Evolutionary conservation across 345 rosid species (phyloP).

Genomic region (Trapa bicornis): DNA sequence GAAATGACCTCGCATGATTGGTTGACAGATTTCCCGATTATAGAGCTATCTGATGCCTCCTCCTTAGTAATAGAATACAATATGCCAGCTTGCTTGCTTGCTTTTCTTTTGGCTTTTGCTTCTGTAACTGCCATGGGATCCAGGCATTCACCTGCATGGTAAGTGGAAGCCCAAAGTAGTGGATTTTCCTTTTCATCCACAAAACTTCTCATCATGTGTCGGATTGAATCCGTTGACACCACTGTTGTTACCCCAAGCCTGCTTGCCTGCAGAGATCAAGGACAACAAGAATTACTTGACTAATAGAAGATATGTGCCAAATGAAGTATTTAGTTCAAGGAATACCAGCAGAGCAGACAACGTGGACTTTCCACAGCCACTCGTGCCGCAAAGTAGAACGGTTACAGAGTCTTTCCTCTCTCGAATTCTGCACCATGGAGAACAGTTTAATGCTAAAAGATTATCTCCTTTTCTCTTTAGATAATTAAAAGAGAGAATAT

Average conservation of each 20-base stretch:
- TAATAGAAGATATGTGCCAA: too few relatives aligned
- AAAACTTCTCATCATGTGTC: constrained; percentile 99
- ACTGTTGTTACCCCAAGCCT: constrained; percentile 92
- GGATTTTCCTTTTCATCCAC: constrained; percentile 87
- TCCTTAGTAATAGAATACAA: constrained; percentile 28
- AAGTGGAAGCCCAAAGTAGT: constrained; percentile 93
- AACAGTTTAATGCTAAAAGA: constrained; percentile 3
- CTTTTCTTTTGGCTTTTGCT: constrained; percentile 71
- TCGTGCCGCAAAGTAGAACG: constrained; percentile 92
- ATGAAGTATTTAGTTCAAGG: constrained; percentile 8
- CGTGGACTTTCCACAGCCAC: constrained; percentile 99
- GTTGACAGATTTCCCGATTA: constrained; percentile 29
- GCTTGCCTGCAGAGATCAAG: constrained; percentile 30
- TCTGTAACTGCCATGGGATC: constrained; percentile 90
- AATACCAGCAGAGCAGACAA: constrained; percentile 92
- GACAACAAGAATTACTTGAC: constrained; percentile 3
- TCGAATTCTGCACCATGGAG: constrained; percentile 58
- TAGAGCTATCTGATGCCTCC: constrained; percentile 26
- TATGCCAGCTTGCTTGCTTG: constrained; percentile 46
- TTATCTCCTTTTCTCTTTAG: constrained; percentile 4
- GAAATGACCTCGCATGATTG: constrained; percentile 26
- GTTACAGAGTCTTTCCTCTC: constrained; percentile 97
- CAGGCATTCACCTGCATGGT: constrained; percentile 90
- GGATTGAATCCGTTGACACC: constrained; percentile 83
- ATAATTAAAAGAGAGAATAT: background rate